Base-by-base conservation (phyloP, 352 stramenopile species). In the Phytophthora tubulina region DNA sequence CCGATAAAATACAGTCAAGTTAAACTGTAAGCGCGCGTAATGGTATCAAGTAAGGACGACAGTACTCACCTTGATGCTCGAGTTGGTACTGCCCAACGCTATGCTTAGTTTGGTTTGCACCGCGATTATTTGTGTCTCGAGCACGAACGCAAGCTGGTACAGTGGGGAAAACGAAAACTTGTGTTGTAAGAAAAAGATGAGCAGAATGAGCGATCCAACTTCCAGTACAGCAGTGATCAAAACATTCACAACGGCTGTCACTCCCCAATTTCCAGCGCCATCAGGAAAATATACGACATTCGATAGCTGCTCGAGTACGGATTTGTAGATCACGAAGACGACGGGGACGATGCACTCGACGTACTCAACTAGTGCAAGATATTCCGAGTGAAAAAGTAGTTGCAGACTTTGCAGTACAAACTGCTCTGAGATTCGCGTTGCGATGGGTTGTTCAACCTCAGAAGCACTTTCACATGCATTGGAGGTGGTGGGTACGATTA, bases 311-410 rank as follows among this genome's bases (percentile, higher is more conserved):
- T 66, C 65, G 4, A 88, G 46, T 13, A 73, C 49, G 6, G 69
- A 35, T 41, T 75, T 71, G 62, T 80, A 85, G 2, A 57, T 11
- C 4, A 65, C 56, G 63, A 74, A 79, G 1, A 78, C 31, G 14
- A 71, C 58, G 2, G 70, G 70, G 15, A 77, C 59, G 27, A 81
- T 55, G n/a, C 69, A 81, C 55, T 80, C 73, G 33, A 84, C 57
- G 45, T 84, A 84, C 58, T 84, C 76, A 41, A 67, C 48, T 2
- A 84, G 51, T 14, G 64, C 32, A 3, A 80, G 56, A 41, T 65
- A 75, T 52, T 79, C 76, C 51, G 64, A 75, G 15, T 55, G 61
- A 45, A 75, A 84, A 0, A 84, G 66, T 42, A 81, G 38, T 27
- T 69, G 55, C 6, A 75, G 36, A 11, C 41, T 46, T 21, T 76